These are phyloP conservation scores for Elongisporangium senticosum DNA, from an alignment of 352 stramenopile genomes.

Conservation along the genomic window DNA sequence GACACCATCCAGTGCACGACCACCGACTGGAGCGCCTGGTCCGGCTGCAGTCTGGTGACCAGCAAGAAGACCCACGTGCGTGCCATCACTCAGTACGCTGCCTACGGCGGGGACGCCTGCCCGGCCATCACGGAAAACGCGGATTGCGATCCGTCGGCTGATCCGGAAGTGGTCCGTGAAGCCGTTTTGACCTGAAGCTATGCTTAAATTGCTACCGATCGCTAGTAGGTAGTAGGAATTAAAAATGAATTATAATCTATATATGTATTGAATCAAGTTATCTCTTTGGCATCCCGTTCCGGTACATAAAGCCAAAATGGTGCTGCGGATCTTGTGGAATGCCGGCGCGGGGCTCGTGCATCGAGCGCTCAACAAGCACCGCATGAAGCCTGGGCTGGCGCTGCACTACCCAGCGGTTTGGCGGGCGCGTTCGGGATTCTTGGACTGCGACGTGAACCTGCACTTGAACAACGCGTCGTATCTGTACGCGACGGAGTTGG, in stretches of 20 bases:
- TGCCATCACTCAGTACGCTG: slow-evolving; percentile 20
- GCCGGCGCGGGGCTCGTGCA: slow-evolving; percentile 46
- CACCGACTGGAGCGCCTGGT: slow-evolving; percentile 45
- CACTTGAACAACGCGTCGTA: slow-evolving; percentile 85
- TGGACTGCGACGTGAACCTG: slow-evolving; percentile 83
- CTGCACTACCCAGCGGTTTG: slow-evolving; percentile 65
- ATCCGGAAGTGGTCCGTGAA: background rate
- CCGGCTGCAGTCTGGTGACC: slow-evolving; percentile 43
- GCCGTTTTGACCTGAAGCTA: background rate
- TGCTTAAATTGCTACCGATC: background rate
- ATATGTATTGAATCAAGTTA: background rate
- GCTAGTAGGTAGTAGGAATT: too few species aligned
- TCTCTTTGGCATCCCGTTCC: background rate
- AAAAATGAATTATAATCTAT: background rate
- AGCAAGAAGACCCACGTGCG: slow-evolving; percentile 24
- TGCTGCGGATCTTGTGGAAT: slow-evolving; percentile 71
- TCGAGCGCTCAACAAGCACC: slow-evolving; percentile 46
- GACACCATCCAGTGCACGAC: slow-evolving; percentile 39
- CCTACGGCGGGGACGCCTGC: slow-evolving; percentile 29
- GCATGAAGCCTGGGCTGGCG: slow-evolving; percentile 43
- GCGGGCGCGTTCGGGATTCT: slow-evolving; percentile 49
- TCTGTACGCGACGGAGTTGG: slow-evolving; percentile 82
- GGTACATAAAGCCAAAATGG: slow-evolving; percentile 21
- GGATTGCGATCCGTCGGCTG: background rate
- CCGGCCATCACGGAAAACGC: background rate